These are phyloP conservation scores for Chlamydomonas reinhardtii DNA, from an alignment of 163 green algal genomes.

Conservation along the genomic window DNA sequence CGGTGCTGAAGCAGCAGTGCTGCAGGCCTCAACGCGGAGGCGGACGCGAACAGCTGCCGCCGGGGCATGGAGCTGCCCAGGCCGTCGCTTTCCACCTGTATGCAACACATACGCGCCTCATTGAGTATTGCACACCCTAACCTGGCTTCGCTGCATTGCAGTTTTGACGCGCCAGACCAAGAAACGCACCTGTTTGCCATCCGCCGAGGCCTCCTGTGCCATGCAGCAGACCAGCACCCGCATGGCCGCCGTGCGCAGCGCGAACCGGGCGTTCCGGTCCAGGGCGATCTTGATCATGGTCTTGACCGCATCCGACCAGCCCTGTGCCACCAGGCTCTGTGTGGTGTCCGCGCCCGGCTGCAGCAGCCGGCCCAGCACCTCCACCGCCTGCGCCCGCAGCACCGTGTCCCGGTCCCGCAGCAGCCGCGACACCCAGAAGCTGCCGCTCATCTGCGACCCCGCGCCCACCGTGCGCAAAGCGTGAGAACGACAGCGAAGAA, in stretches of 20 bases:
- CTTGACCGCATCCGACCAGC: conserved; percentile 62
- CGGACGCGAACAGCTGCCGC: conserved; percentile 51
- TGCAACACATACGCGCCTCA: too few relatives aligned
- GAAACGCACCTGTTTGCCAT: too few relatives aligned
- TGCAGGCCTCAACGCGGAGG: background rate
- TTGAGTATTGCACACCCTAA: too few relatives aligned
- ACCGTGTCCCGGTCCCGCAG: conserved; percentile 56
- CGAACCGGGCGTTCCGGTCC: conserved; percentile 45
- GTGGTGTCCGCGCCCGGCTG: conserved; percentile 31
- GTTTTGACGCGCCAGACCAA: too few relatives aligned
- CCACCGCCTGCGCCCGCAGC: conserved; percentile 47
- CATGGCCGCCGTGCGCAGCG: conserved; percentile 54
- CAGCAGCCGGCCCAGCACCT: conserved; percentile 55
- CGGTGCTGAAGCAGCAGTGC: conserved; percentile 39
- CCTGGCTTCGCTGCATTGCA: too few relatives aligned
- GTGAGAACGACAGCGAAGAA: too few relatives aligned
- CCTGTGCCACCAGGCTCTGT: conserved; percentile 55
- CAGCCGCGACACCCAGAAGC: conserved; percentile 66
- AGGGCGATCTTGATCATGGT: conserved; percentile 26
- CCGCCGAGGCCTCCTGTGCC: background rate
- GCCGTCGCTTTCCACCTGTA: too few relatives aligned
- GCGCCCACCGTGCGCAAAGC: too few relatives aligned
- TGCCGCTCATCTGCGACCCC: conserved; percentile 57
- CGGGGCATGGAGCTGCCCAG: conserved; percentile 14
- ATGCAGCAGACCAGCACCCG: conserved; percentile 42